Conservation (phyloP, 345 rosid species). For the Citrus cavaleriei region DNA sequence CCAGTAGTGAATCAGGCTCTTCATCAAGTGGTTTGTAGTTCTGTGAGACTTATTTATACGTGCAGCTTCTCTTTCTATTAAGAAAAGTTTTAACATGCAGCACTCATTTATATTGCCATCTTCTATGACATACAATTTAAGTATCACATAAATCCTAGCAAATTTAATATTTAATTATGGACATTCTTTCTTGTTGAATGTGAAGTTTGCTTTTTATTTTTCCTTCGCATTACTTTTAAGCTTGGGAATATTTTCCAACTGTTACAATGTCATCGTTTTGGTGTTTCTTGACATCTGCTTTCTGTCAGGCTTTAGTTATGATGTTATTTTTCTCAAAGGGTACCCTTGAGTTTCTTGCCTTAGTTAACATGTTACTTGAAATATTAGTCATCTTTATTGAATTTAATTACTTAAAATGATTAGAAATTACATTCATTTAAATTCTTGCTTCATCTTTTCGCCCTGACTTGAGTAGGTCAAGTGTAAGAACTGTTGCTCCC, state of each 20-base stretch:
- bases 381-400: neutral
- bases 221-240: neutral
- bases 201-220: neutral
- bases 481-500: neutral
- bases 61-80: neutral
- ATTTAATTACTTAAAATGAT: neutral
- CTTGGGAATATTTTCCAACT: neutral
- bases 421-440: neutral
- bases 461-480: neutral
- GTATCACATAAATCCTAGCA: neutral
- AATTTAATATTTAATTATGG: neutral
- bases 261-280: neutral
- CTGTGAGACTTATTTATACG: constrained; percentile 20
- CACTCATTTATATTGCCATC: neutral
- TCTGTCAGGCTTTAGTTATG: neutral
- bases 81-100: neutral
- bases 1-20: constrained; percentile 71
- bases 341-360: neutral
- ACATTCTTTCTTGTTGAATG: neutral
- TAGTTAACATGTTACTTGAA: neutral
- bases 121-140: neutral
- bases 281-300: neutral
- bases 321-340: neutral
- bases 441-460: neutral
- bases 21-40: constrained; percentile 70